A percentile compares a stretch with the other conserved stretches of the same genome.
Evolutionary conservation across 495 filamentous ascomycete genomes (phyloP).

Genomic region (Chaetomium cochliodes): DNA sequence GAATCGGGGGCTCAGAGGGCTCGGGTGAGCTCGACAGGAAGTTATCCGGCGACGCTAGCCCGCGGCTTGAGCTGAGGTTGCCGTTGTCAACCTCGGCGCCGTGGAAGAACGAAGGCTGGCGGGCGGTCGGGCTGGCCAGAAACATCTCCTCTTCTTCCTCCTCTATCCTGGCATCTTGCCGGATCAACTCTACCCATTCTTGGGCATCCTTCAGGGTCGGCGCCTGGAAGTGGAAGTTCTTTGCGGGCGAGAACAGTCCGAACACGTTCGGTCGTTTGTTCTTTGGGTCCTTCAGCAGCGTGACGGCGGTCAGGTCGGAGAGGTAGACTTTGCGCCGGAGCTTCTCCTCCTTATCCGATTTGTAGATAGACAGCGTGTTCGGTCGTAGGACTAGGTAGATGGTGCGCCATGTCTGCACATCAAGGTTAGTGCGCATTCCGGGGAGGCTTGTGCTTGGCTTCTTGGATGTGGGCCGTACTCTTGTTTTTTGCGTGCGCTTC

Average conservation of each 20-base stretch:
- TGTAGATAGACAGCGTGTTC: slow-evolving; percentile 93
- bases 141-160: slow-evolving; percentile 82
- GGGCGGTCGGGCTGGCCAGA: slow-evolving; percentile 57
- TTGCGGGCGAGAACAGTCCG: slow-evolving; percentile 86
- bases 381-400: slow-evolving; percentile 89
- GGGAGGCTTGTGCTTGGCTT: background rate
- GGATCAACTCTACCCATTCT: slow-evolving; percentile 83
- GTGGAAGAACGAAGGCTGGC: slow-evolving; percentile 39
- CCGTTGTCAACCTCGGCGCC: slow-evolving; percentile 3
- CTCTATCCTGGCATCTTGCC: slow-evolving; percentile 73
- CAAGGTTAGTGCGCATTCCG: slow-evolving; percentile 18
- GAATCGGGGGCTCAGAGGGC: slow-evolving; percentile 42
- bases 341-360: slow-evolving; percentile 82
- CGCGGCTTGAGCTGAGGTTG: slow-evolving; percentile 11
- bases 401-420: slow-evolving; percentile 75
- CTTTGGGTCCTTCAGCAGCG: slow-evolving; percentile 82
- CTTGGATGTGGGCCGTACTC: slow-evolving; percentile 54
- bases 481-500: slow-evolving; percentile 89
- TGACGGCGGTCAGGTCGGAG: slow-evolving; percentile 87
- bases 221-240: slow-evolving; percentile 88
- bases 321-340: slow-evolving; percentile 83
- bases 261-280: slow-evolving; percentile 78
- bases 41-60: slow-evolving; percentile 34
- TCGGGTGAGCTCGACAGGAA: slow-evolving; percentile 65
- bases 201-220: slow-evolving; percentile 68